These are phyloP conservation scores for Puya raimondii DNA, from an alignment of 176 grass and related monocot genomes.

Conservation along the genomic window DNA sequence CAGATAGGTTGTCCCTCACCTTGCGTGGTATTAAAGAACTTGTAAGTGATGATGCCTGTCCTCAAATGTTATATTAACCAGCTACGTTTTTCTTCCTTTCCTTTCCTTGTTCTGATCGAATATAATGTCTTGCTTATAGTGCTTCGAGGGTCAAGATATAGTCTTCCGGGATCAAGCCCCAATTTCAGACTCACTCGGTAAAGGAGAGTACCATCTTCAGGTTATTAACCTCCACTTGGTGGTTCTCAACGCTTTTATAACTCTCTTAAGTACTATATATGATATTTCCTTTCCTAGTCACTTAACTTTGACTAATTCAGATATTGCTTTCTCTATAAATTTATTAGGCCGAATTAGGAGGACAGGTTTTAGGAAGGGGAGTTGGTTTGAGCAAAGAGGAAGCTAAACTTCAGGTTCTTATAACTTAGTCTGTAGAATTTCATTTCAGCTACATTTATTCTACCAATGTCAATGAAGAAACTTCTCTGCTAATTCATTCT, in stretches of 20 bases:
- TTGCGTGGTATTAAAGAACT: constrained; percentile 46
- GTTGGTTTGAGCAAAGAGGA: constrained; percentile 42
- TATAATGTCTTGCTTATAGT: constrained; percentile 26
- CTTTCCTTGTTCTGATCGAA: constrained; percentile 19
- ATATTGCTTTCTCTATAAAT: constrained; percentile 13
- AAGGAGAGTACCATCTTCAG: constrained; percentile 52
- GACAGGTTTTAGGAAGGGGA: constrained; percentile 52
- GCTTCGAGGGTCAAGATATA: constrained; percentile 49
- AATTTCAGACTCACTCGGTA: constrained; percentile 27
- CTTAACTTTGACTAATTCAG: constrained; percentile 13
- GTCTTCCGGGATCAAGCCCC: constrained; percentile 42
- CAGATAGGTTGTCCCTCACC: constrained; percentile 45
- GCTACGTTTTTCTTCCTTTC: constrained; percentile 1
- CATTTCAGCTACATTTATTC: not conserved
- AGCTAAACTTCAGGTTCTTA: constrained; percentile 54
- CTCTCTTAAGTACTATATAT: not conserved
- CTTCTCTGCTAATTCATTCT: not conserved
- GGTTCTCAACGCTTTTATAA: not conserved
- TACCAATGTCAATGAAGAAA: not conserved
- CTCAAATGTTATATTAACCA: constrained; percentile 18
- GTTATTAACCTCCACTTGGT: constrained; percentile 14
- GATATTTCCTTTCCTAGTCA: not conserved
- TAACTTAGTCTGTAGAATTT: constrained; percentile 1
- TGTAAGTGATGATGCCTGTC: constrained; percentile 34
- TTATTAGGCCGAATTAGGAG: constrained; percentile 55